A percentile compares a stretch with the other conserved stretches of the same genome.
Conservation (phyloP, 2,329 filamentous ascomycete species). For the Neonectria neomacrospora region DNA sequence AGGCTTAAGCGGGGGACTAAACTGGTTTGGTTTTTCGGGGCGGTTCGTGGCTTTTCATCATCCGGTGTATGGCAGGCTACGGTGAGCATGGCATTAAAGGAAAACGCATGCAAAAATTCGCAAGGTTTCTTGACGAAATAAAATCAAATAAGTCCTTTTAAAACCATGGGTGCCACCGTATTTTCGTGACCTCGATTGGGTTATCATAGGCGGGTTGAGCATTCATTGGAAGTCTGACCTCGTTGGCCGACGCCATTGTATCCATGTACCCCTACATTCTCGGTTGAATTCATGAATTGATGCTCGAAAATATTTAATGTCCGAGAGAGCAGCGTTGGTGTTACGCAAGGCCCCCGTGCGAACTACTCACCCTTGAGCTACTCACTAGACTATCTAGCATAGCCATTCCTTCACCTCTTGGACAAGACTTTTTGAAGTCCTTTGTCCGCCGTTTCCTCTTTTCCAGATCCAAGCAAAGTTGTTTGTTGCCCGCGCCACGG, state of each 20-base stretch:
- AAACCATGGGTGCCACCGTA: conserved; percentile 25
- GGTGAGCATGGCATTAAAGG: conserved; percentile 54
- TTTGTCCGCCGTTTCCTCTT: neutral
- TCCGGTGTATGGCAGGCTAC: conserved; percentile 53
- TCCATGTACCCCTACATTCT: conserved; percentile 11
- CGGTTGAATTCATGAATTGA: conserved; percentile 20
- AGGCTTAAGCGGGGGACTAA: conserved; percentile 61
- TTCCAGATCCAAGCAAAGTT: neutral
- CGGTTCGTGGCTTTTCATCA: conserved; percentile 55
- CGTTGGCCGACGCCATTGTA: conserved; percentile 7
- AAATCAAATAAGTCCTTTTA: conserved; percentile 49
- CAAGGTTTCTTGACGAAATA: conserved; percentile 53
- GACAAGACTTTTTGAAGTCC: neutral
- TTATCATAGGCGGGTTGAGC: neutral
- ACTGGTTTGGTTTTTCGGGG: conserved; percentile 47
- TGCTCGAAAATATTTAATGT: conserved; percentile 2
- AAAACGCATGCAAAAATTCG: conserved; percentile 52
- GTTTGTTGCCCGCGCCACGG: neutral
- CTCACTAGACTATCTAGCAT: neutral
- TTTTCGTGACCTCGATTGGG: conserved; percentile 16
- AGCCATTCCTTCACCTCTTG: neutral
- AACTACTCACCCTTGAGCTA: neutral
- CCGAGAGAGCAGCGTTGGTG: neutral
- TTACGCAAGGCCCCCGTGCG: too few species aligned
- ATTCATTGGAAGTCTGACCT: conserved; percentile 11